Evolutionary conservation across 345 rosid genomes (phyloP).

Genomic region (Citrus glauca): DNA sequence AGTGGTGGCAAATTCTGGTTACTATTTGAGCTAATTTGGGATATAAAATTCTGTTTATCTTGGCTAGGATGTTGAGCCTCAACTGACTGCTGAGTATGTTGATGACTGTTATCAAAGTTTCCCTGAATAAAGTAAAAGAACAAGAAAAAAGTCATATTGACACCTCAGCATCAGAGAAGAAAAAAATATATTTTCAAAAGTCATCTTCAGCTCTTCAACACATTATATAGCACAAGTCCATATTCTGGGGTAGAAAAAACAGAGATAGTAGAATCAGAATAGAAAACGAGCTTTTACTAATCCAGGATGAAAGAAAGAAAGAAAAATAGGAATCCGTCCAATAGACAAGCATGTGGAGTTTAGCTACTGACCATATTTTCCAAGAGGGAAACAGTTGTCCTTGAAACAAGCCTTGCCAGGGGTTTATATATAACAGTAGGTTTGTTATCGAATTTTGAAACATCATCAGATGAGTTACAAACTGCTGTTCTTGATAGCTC

Average conservation of each 20-base stretch:
- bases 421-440: slow-evolving; percentile 69
- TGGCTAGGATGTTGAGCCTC: slow-evolving; percentile 33
- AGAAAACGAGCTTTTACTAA: background rate
- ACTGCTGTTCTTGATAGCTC: slow-evolving; percentile 32
- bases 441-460: slow-evolving; percentile 33
- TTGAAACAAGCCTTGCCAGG: slow-evolving; percentile 78
- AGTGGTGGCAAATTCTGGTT: slow-evolving; percentile 23
- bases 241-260: background rate
- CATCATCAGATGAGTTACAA: slow-evolving; percentile 38
- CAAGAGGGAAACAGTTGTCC: slow-evolving; percentile 65
- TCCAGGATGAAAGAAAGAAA: background rate
- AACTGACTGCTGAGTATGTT: slow-evolving; percentile 21
- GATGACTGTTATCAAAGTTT: slow-evolving; percentile 32
- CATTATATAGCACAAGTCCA: background rate
- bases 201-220: background rate
- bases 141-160: slow-evolving; percentile 2
- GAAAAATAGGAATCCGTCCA: background rate
- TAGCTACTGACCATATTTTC: slow-evolving; percentile 69
- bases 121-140: slow-evolving; percentile 38
- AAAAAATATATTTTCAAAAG: background rate
- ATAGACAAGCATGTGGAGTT: background rate
- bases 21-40: slow-evolving; percentile 30
- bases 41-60: slow-evolving; percentile 30
- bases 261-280: background rate
- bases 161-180: background rate